Conservation (phyloP, 768 basidiomycete genomes). For the Boletus edulis region DNA sequence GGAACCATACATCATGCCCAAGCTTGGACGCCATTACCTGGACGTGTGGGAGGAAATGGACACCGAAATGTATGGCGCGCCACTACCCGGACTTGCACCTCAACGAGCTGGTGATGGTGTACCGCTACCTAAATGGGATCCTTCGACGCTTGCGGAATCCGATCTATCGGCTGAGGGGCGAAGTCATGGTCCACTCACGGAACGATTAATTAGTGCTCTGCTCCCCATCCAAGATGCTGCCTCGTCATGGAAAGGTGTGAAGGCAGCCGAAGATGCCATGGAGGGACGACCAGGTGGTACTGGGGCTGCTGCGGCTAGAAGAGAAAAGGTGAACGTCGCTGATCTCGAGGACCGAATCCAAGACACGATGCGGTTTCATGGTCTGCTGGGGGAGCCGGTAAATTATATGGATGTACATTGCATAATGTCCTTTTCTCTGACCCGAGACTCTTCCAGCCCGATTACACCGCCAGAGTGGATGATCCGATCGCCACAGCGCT, state of each 20-base stretch:
- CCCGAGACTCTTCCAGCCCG: slow-evolving; percentile 46
- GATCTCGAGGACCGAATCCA: slow-evolving; percentile 75
- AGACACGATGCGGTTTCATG: slow-evolving; percentile 77
- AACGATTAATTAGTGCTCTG: slow-evolving; percentile 74
- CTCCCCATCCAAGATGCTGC: slow-evolving; percentile 63
- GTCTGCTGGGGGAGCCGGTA: slow-evolving; percentile 67
- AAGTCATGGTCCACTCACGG: slow-evolving; percentile 86
- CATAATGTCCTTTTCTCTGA: slow-evolving; percentile 19
- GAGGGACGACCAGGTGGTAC: slow-evolving; percentile 80
- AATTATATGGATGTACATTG: slow-evolving; percentile 33
- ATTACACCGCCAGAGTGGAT: slow-evolving; percentile 78
- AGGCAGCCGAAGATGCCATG: slow-evolving; percentile 82
- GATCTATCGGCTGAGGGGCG: slow-evolving; percentile 71
- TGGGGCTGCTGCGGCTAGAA: slow-evolving; percentile 70
- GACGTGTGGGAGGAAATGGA: slow-evolving; percentile 96
- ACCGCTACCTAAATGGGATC: slow-evolving; percentile 73
- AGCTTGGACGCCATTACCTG: slow-evolving; percentile 80
- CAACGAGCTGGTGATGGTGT: slow-evolving; percentile 32
- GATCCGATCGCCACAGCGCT: slow-evolving; percentile 92
- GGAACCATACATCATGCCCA: slow-evolving; percentile 83
- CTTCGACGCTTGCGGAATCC: slow-evolving; percentile 71
- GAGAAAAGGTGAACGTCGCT: slow-evolving; percentile 73
- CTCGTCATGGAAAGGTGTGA: slow-evolving; percentile 70
- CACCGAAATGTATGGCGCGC: slow-evolving; percentile 43
- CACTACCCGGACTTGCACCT: slow-evolving; percentile 41